These are phyloP conservation scores for Postia placenta DNA, from an alignment of 768 basidiomycete species.

Conservation along the genomic window DNA sequence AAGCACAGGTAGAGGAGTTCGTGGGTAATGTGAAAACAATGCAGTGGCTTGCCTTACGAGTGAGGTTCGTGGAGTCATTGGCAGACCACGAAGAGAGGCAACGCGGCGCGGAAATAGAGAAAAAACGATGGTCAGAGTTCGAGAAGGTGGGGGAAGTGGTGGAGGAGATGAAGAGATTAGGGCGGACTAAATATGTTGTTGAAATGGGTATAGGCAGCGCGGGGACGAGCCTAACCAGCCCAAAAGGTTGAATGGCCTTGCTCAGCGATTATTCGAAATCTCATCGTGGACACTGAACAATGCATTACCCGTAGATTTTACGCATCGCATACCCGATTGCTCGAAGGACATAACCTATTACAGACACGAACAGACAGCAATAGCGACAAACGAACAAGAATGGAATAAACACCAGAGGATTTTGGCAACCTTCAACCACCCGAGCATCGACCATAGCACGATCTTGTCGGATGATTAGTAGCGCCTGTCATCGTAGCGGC, in stretches of 20 bases:
- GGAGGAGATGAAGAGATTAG: slow-evolving; percentile 56
- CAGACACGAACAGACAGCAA: slow-evolving; percentile 4
- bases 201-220: slow-evolving; percentile 61
- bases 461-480: slow-evolving; percentile 29
- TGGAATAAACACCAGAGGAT: background rate
- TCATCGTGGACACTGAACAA: too few relatives aligned
- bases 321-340: background rate
- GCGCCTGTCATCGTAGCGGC: slow-evolving; percentile 39
- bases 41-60: slow-evolving; percentile 71
- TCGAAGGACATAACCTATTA: background rate
- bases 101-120: background rate
- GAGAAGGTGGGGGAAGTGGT: slow-evolving; percentile 67
- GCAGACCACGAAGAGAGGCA: slow-evolving; percentile 2
- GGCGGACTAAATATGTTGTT: slow-evolving; percentile 47
- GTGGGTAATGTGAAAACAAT: slow-evolving; percentile 61
- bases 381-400: slow-evolving; percentile 4
- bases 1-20: slow-evolving; percentile 53
- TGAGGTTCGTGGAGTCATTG: slow-evolving; percentile 53
- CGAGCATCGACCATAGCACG: too few relatives aligned
- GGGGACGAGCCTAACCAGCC: background rate
- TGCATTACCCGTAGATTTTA: background rate
- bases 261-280: too few relatives aligned
- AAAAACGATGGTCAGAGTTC: slow-evolving; percentile 49
- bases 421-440: background rate
- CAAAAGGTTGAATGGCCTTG: background rate